Evolutionary conservation across 495 filamentous ascomycete genomes (phyloP).

Genomic region (Halenospora varia): DNA sequence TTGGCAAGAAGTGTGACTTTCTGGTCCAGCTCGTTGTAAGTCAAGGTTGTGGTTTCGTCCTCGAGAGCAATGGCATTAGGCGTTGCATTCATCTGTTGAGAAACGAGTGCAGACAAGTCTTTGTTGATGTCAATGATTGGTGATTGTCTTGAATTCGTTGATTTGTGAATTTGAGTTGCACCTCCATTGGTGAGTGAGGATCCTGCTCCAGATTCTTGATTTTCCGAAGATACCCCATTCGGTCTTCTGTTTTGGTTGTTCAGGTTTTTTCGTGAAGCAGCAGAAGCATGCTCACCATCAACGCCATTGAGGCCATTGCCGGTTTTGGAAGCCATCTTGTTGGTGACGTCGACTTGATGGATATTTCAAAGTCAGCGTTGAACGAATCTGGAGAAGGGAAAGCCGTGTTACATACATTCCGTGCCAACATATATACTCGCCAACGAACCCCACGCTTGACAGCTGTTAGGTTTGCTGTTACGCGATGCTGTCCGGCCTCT

Average conservation of each 20-base stretch:
- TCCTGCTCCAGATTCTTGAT: neutral
- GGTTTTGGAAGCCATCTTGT: neutral
- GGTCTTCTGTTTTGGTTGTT: neutral
- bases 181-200: neutral
- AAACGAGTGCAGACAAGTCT: slow-evolving; percentile 59
- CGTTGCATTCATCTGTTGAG: slow-evolving; percentile 50
- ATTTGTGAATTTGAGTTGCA: neutral
- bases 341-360: neutral
- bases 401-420: neutral
- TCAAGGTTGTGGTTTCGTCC: slow-evolving; percentile 50
- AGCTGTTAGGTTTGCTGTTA: neutral
- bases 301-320: neutral
- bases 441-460: neutral
- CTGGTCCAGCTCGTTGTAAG: slow-evolving; percentile 57
- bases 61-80: slow-evolving; percentile 59
- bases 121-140: slow-evolving; percentile 56
- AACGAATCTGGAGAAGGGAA: neutral
- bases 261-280: neutral
- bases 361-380: neutral
- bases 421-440: neutral
- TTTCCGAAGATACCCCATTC: too few species aligned
- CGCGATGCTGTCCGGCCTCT: neutral
- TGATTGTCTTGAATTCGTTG: slow-evolving; percentile 29
- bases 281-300: neutral
- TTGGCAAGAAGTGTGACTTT: slow-evolving; percentile 49